phyloP scores from a whole-genome alignment of 805 yeast species.

The Myxozyma neglecta region DNA sequence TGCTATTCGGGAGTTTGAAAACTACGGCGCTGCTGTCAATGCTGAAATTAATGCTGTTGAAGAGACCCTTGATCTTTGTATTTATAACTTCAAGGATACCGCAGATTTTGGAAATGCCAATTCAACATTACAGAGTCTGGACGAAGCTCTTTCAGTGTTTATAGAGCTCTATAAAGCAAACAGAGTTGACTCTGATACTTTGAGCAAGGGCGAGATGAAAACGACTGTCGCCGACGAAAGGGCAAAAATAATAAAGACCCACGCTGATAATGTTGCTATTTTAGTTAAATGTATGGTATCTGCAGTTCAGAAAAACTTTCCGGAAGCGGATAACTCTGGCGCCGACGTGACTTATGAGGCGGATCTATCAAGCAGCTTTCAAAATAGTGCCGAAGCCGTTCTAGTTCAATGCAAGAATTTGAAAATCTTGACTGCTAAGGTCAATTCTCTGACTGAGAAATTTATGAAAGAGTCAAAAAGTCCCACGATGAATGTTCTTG shows the following conservation, averaged over 20 bases:
- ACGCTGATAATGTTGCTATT: background rate
- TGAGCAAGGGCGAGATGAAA: background rate
- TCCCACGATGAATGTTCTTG: background rate
- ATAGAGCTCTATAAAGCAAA: slow-evolving; percentile 5
- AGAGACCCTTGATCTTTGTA: background rate
- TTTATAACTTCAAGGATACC: background rate
- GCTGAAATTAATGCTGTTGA: slow-evolving; percentile 10
- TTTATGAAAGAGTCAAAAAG: background rate
- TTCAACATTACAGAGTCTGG: background rate
- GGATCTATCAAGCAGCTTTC: slow-evolving; percentile 8
- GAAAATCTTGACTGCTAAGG: background rate
- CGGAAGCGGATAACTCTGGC: background rate
- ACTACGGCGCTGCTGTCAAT: slow-evolving; percentile 15
- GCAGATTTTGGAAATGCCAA: background rate
- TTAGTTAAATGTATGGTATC: background rate
- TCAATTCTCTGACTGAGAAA: background rate
- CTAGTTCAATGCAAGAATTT: slow-evolving; percentile 5
- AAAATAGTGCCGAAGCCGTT: slow-evolving; percentile 1
- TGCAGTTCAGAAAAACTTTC: background rate
- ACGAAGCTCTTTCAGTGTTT: background rate
- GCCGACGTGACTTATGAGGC: slow-evolving; percentile 1
- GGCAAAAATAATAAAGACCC: background rate
- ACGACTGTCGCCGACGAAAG: background rate
- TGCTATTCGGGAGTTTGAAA: slow-evolving; percentile 19
- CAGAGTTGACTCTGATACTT: background rate